phyloP scores from a whole-genome alignment of 345 rosid species.

The Linum trigynum region DNA sequence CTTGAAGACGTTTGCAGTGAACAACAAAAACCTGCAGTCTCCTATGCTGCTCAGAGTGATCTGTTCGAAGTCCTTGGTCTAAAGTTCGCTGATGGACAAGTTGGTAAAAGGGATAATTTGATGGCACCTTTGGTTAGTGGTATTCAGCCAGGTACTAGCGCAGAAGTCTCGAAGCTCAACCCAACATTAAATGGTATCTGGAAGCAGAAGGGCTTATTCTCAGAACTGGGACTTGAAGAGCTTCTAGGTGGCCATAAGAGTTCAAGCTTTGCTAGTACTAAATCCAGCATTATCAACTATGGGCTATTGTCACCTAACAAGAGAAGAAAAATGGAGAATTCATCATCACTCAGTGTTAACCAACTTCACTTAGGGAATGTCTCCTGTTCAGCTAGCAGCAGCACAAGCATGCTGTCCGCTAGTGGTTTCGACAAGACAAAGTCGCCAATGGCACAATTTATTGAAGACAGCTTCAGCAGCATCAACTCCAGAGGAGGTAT shows the following conservation, averaged over 20 bases:
- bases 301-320: constrained; percentile 34
- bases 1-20: constrained; percentile 12
- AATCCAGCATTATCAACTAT: constrained; percentile 18
- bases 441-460: constrained; percentile 55
- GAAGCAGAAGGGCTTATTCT: constrained; percentile 51
- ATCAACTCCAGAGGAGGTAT: constrained; percentile 35
- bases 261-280: constrained; percentile 21
- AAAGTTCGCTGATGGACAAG: constrained; percentile 15
- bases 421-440: constrained; percentile 24
- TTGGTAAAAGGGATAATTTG: constrained; percentile 26
- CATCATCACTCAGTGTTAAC: constrained; percentile 26
- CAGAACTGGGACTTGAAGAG: constrained; percentile 64
- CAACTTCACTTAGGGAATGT: constrained; percentile 17
- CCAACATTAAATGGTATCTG: constrained; percentile 25
- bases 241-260: constrained; percentile 36
- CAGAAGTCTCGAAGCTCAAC: constrained; percentile 22
- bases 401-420: constrained; percentile 19
- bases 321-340: constrained; percentile 41
- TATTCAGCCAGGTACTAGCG: constrained; percentile 10
- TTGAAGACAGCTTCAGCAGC: constrained; percentile 69
- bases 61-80: constrained; percentile 39
- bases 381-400: constrained; percentile 26
- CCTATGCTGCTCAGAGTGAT: constrained; percentile 33
- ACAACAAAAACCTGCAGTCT: constrained; percentile 18
- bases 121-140: constrained; percentile 15